Evolutionary conservation across 257 asterid species (phyloP), one percentile per base, ranked within the genome.

Genomic region (Echites panduratus): DNA sequence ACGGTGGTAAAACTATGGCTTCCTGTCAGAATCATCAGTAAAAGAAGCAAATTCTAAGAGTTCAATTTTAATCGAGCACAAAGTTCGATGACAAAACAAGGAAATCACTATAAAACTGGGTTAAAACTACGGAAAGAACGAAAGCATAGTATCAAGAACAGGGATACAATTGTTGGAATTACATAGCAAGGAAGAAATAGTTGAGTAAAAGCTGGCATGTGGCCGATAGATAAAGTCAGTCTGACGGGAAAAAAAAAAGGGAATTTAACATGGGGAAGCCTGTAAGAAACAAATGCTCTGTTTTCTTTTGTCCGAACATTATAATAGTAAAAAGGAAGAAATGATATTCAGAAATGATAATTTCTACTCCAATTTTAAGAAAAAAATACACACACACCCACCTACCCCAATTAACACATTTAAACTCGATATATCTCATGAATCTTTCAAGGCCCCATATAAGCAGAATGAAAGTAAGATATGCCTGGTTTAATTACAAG

Each of bases 1-100:
- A 95, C 32, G 99, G 99, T 32, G 99, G 99, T 68, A 92, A 57
- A 68, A 95, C 88, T 64, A 95, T 92, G 20, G 97, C 98, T 87
- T 95, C 99, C 99, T 95, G 87, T 71, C 75, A 80, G 52, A 59
- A n/a, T 12, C 29, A 29, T 13, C 9, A 16, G 66, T 53, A 10
- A 66, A 67, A 32, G 9, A 64, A 44, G 53, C 47, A 22, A 26
- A 35, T 43, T 62, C 35, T 19, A 19, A 20, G 16, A 43, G 10
- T n/a, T 17, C n/a, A 14, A 58, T 54, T 35, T 48, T 10, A 14
- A 22, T 58, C 13, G 11, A 43, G 17, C 0, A 11, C 19, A 32
- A 53, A 68, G 19, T 27, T 17, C 6, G 13, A 8, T 27, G 27
- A 47, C 14, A 69, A 16, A 62, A 14, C 14, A 12, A 67, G 35